Conservation (phyloP, 306 rosid species). For the Myrica gale region DNA sequence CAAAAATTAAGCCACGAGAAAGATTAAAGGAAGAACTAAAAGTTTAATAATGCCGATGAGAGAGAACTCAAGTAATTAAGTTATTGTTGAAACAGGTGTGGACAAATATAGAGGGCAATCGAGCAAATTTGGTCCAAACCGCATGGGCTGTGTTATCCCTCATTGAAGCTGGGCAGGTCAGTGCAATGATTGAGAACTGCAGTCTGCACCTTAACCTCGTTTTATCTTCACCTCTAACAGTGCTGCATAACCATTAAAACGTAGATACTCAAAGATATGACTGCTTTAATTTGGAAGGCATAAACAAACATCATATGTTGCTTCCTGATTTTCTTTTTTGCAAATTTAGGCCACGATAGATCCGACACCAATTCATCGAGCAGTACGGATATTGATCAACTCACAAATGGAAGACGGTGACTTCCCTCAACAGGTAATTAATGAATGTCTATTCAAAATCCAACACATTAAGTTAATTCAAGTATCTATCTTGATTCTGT, state of each 20-base stretch:
- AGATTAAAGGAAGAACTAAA: not conserved
- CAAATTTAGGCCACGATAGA: slow-evolving; percentile 45
- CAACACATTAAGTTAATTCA: not conserved
- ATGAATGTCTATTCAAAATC: not conserved
- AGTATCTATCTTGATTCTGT: no score
- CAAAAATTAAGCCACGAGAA: not conserved
- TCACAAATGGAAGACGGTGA: slow-evolving; percentile 71
- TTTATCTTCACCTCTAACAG: no score
- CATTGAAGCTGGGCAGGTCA: not conserved
- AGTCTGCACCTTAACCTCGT: no score
- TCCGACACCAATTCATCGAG: slow-evolving; percentile 55
- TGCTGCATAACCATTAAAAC: no score
- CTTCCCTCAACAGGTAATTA: slow-evolving; percentile 63
- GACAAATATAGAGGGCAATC: slow-evolving; percentile 52
- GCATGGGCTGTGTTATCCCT: not conserved
- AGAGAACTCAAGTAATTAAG: not conserved
- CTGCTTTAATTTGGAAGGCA: no score
- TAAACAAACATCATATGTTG: no score
- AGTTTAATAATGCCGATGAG: not conserved
- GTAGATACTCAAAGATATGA: no score
- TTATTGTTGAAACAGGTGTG: slow-evolving; percentile 42
- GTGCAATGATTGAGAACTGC: not conserved
- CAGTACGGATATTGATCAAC: slow-evolving; percentile 50
- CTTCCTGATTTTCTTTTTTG: no score
- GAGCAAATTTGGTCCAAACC: slow-evolving; percentile 32